Evolutionary conservation across 192 early-diverging fungal species (phyloP).

Genomic region (Gamsiella multidivaricata): DNA sequence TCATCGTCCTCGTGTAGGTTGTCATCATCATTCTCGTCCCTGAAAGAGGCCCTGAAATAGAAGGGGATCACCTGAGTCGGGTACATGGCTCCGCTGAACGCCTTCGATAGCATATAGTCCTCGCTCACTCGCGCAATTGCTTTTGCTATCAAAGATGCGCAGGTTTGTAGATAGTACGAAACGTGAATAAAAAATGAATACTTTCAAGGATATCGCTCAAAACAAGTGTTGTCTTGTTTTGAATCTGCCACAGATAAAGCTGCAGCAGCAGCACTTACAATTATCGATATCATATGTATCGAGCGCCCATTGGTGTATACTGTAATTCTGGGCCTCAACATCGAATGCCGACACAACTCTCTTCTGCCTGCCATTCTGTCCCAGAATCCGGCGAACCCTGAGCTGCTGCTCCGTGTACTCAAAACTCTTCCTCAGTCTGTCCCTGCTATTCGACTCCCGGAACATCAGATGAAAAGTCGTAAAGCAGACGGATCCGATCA

Average conservation of each 20-base stretch:
- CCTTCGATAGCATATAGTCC: conserved; percentile 67
- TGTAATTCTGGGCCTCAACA: conserved; percentile 42
- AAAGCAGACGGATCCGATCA: conserved; percentile 39
- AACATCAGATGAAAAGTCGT: conserved; percentile 42
- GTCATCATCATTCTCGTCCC: conserved; percentile 47
- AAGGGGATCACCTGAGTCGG: conserved; percentile 70
- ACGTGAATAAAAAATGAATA: too few relatives aligned
- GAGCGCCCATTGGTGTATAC: conserved; percentile 29
- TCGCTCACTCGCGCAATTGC: conserved; percentile 43
- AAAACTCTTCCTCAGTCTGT: conserved; percentile 16
- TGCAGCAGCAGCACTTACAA: conserved; percentile 12
- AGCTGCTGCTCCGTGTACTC: conserved; percentile 24
- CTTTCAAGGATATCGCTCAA: too few relatives aligned
- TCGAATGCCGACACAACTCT: conserved; percentile 22
- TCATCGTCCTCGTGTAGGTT: conserved; percentile 32
- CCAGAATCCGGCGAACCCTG: conserved; percentile 4
- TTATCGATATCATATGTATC: conserved; percentile 31
- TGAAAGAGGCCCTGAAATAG: conserved; percentile 62
- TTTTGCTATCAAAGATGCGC: conserved; percentile 28
- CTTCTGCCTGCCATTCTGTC: background rate
- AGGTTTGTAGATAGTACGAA: too few relatives aligned
- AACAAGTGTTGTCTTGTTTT: too few relatives aligned
- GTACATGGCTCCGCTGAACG: conserved; percentile 65
- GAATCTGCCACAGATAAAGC: background rate
- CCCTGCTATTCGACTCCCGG: conserved; percentile 3